These are phyloP conservation scores for Tylopilus intermedius DNA, from an alignment of 768 basidiomycete species.

Conservation along the genomic window DNA sequence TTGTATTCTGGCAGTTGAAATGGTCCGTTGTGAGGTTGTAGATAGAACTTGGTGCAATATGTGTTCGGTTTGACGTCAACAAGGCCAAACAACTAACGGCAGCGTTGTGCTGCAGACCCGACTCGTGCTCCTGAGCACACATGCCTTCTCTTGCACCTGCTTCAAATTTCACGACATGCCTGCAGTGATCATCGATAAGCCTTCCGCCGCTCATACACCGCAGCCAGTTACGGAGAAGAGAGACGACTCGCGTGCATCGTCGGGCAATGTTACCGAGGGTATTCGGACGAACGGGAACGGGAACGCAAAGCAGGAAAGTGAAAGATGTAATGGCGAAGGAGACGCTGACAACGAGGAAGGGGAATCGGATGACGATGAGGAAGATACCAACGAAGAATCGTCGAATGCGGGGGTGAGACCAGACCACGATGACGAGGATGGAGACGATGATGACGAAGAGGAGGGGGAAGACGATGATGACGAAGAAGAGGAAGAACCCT, in stretches of 20 bases:
- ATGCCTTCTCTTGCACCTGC: constrained; percentile 7
- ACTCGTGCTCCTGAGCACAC: constrained; percentile 1
- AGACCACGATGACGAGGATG: constrained; percentile 5
- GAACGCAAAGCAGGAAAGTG: not conserved
- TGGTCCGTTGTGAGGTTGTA: too few species aligned
- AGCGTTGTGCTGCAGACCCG: not conserved
- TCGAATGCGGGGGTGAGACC: not conserved
- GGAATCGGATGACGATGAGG: constrained; percentile 8
- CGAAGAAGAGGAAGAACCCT: constrained; percentile 85
- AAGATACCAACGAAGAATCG: not conserved
- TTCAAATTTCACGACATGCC: constrained; percentile 9
- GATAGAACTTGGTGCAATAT: too few species aligned
- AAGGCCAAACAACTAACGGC: constrained; percentile 15
- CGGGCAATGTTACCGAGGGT: not conserved
- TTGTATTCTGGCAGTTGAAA: too few species aligned
- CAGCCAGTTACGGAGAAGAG: constrained; percentile 1
- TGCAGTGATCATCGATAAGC: not conserved
- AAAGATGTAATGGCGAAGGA: constrained; percentile 4
- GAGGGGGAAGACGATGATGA: constrained; percentile 52
- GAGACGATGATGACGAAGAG: constrained; percentile 20
- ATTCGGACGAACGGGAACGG: constrained; percentile 20
- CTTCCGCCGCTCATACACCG: not conserved
- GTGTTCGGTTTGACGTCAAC: constrained; percentile 5
- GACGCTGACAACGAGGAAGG: not conserved
- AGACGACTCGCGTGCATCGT: not conserved